Conservation (phyloP, 805 yeast genomes). For the Pichia californica region DNA sequence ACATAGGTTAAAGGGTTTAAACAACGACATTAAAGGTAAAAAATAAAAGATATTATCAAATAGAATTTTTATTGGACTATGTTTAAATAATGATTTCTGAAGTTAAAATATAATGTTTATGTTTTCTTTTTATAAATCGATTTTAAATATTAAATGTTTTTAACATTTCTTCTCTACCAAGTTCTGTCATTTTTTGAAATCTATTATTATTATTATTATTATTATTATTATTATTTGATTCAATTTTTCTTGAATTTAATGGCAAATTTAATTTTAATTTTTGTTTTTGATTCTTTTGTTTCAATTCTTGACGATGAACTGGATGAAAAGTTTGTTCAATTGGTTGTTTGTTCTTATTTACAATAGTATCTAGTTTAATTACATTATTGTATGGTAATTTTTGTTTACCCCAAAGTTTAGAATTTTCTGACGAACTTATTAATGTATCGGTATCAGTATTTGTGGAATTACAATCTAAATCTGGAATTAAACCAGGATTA, state of each 20-base stretch:
- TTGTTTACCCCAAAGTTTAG: too few species aligned
- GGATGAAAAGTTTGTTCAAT: not conserved
- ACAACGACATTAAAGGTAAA: too few species aligned
- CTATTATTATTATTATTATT: not conserved
- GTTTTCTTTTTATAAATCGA: too few species aligned
- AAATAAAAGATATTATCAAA: too few species aligned
- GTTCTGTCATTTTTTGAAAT: slow-evolving; percentile 12
- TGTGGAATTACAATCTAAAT: not conserved
- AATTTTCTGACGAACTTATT: not conserved
- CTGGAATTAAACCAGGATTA: slow-evolving; percentile 2
- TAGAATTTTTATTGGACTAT: too few species aligned
- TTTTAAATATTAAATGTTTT: slow-evolving; percentile 5
- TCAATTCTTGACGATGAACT: slow-evolving; percentile 7
- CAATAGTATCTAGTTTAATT: not conserved
- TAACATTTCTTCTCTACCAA: slow-evolving; percentile 13
- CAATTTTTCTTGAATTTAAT: not conserved
- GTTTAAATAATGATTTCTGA: too few species aligned
- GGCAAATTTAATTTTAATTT: slow-evolving; percentile 8
- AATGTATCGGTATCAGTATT: not conserved
- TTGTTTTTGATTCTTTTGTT: not conserved
- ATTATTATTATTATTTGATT: not conserved
- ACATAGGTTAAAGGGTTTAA: too few species aligned
- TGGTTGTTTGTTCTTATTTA: not conserved
- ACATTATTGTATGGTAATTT: not conserved
- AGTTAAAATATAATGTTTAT: too few species aligned